Conservation (phyloP, 2,329 filamentous ascomycete species). For the Samsoniella hepiali region DNA sequence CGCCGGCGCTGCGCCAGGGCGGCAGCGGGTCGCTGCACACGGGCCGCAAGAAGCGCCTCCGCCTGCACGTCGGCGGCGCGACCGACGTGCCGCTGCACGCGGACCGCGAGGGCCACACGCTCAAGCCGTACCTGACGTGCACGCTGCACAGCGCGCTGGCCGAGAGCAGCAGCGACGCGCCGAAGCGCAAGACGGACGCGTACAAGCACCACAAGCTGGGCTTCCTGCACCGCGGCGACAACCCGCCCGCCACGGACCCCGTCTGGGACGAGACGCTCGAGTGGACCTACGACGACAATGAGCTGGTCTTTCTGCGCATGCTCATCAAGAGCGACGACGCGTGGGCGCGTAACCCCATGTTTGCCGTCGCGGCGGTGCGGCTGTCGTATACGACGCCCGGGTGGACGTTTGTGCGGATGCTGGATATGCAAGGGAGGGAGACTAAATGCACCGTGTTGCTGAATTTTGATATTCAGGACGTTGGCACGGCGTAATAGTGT, state of each 20-base stretch:
- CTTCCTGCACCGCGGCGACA: constrained; percentile 56
- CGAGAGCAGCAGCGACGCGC: constrained; percentile 37
- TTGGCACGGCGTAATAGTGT: not conserved
- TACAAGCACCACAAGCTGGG: constrained; percentile 59
- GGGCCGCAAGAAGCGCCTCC: constrained; percentile 47
- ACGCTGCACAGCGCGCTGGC: constrained; percentile 58
- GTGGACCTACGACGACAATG: constrained; percentile 67
- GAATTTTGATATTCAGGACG: constrained; percentile 54
- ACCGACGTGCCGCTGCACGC: constrained; percentile 56
- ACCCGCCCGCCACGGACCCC: constrained; percentile 57
- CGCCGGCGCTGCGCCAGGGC: constrained; percentile 53
- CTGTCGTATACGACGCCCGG: constrained; percentile 53
- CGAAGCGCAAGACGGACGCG: constrained; percentile 59
- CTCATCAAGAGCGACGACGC: constrained; percentile 65
- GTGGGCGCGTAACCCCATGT: constrained; percentile 59
- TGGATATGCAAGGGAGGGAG: constrained; percentile 62
- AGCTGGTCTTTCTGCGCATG: constrained; percentile 61
- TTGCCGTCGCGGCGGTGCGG: constrained; percentile 59
- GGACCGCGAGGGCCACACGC: constrained; percentile 48
- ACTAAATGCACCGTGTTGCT: constrained; percentile 61
- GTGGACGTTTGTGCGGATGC: constrained; percentile 63
- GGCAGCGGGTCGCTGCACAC: constrained; percentile 49
- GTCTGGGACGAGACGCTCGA: constrained; percentile 64
- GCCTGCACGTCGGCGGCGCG: constrained; percentile 60
- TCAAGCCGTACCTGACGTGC: constrained; percentile 65